phyloP scores from a whole-genome alignment of 768 basidiomycete genomes.

The Multifurca ochricompacta region DNA sequence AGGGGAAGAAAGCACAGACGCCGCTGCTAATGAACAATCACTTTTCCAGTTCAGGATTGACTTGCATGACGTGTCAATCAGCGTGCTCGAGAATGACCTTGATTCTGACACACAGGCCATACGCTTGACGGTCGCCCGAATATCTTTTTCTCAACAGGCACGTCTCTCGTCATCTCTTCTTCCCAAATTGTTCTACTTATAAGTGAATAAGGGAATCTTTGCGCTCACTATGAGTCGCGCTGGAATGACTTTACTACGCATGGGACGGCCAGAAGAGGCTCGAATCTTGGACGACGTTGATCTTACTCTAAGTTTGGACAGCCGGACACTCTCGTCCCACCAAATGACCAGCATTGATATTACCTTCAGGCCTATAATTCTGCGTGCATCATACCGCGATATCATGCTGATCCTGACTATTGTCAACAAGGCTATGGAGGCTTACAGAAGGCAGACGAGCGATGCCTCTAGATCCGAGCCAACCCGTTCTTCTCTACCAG shows the following conservation, averaged over 20 bases:
- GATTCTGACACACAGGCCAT: slow-evolving; percentile 80
- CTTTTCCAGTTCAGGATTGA: slow-evolving; percentile 71
- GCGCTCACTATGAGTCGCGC: slow-evolving; percentile 73
- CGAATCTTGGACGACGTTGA: slow-evolving; percentile 92
- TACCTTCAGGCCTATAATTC: slow-evolving; percentile 72
- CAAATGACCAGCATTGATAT: slow-evolving; percentile 80
- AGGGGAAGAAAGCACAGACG: slow-evolving; percentile 2
- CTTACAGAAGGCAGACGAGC: slow-evolving; percentile 43
- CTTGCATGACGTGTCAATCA: slow-evolving; percentile 83
- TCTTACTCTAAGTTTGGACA: slow-evolving; percentile 80
- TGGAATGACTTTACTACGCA: slow-evolving; percentile 89
- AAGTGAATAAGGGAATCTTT: slow-evolving; percentile 52
- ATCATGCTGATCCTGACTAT: slow-evolving; percentile 83
- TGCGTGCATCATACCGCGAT: slow-evolving; percentile 93
- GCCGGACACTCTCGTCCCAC: slow-evolving; percentile 55
- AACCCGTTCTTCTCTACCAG: slow-evolving; percentile 12
- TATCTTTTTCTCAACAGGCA: slow-evolving; percentile 89
- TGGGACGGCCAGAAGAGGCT: slow-evolving; percentile 82
- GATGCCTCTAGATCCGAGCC: slow-evolving; percentile 25
- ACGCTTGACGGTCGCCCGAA: slow-evolving; percentile 70
- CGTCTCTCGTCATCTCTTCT: slow-evolving; percentile 14
- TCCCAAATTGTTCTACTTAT: neutral
- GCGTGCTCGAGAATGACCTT: slow-evolving; percentile 78
- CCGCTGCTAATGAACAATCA: slow-evolving; percentile 17
- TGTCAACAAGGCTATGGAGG: slow-evolving; percentile 75